A percentile compares a stretch with the other conserved stretches of the same genome.
phyloP scores from a whole-genome alignment of 2,329 filamentous ascomycete species.

The Claviceps citrina region DNA sequence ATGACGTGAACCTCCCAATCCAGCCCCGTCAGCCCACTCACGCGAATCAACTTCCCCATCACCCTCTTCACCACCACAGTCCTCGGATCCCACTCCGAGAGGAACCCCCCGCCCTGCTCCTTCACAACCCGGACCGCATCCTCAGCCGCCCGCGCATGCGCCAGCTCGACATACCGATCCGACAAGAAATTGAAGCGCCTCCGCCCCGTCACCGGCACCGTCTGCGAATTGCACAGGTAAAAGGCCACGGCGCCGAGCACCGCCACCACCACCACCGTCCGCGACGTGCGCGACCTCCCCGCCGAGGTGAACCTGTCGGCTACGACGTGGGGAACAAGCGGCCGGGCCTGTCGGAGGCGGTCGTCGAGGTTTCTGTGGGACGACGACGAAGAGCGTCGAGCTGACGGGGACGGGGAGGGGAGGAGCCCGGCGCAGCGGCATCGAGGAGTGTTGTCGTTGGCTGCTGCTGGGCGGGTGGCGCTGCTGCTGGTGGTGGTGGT shows the following conservation, averaged over 20 bases:
- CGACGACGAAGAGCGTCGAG: slow-evolving; percentile 7
- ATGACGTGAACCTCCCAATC: slow-evolving; percentile 65
- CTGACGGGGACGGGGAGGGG: slow-evolving; percentile 10
- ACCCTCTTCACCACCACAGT: slow-evolving; percentile 44
- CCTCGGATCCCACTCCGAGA: slow-evolving; percentile 44
- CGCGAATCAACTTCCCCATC: slow-evolving; percentile 50
- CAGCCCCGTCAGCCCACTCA: slow-evolving; percentile 41
- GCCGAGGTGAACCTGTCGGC: slow-evolving; percentile 14
- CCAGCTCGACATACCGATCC: slow-evolving; percentile 36
- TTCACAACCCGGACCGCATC: slow-evolving; percentile 37
- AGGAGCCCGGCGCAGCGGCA: slow-evolving; percentile 5
- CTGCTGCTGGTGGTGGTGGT: no score
- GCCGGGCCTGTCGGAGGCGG: slow-evolving; percentile 16
- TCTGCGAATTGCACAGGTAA: slow-evolving; percentile 55
- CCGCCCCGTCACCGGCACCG: slow-evolving; percentile 56
- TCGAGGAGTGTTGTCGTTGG: no score
- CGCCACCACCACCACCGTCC: slow-evolving; percentile 24
- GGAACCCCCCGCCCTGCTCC: slow-evolving; percentile 36
- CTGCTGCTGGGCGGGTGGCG: no score
- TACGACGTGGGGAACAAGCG: slow-evolving; percentile 16
- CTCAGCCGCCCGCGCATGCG: slow-evolving; percentile 13
- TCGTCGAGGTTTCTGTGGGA: slow-evolving; percentile 11
- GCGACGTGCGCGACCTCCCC: slow-evolving; percentile 16
- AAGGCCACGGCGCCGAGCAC: slow-evolving; percentile 34
- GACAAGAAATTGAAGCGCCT: slow-evolving; percentile 56